Evolutionary conservation across 257 asterid species (phyloP).

Genomic region (Leptodermis oblonga): DNA sequence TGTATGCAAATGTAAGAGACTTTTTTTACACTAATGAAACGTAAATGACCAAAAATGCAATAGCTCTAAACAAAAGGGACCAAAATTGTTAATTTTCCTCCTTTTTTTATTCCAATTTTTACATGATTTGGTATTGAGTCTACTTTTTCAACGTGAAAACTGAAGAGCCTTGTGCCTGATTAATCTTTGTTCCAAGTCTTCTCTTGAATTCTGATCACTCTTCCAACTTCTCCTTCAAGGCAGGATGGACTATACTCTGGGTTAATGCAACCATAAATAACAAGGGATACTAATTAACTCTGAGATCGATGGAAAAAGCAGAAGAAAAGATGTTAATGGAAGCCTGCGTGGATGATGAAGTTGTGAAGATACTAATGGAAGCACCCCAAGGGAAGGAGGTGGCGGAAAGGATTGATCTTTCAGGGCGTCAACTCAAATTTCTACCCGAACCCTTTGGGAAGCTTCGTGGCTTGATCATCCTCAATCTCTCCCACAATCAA

Average conservation of each 20-base stretch:
- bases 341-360: neutral
- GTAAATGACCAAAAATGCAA: too few relatives aligned
- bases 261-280: neutral
- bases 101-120: too few relatives aligned
- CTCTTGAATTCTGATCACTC: neutral
- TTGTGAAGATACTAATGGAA: constrained; percentile 1
- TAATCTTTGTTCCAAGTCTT: too few relatives aligned
- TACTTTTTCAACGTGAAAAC: too few relatives aligned
- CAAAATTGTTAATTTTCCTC: too few relatives aligned
- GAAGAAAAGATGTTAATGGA: neutral
- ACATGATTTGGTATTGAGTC: too few relatives aligned
- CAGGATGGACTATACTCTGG: neutral
- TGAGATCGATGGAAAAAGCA: neutral
- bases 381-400: constrained; percentile 10
- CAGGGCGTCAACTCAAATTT: constrained; percentile 42
- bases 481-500: constrained; percentile 48
- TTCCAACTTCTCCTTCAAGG: too few relatives aligned
- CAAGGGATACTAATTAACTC: neutral
- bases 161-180: too few relatives aligned
- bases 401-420: constrained; percentile 40
- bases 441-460: constrained; percentile 48
- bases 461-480: constrained; percentile 35
- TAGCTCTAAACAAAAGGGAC: too few relatives aligned
- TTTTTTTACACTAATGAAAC: too few relatives aligned
- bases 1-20: too few relatives aligned